A percentile compares a stretch with the other conserved stretches of the same genome.
Evolutionary conservation across 805 yeast species (phyloP).

Genomic region (Wickerhamomyces subpelliculosus): DNA sequence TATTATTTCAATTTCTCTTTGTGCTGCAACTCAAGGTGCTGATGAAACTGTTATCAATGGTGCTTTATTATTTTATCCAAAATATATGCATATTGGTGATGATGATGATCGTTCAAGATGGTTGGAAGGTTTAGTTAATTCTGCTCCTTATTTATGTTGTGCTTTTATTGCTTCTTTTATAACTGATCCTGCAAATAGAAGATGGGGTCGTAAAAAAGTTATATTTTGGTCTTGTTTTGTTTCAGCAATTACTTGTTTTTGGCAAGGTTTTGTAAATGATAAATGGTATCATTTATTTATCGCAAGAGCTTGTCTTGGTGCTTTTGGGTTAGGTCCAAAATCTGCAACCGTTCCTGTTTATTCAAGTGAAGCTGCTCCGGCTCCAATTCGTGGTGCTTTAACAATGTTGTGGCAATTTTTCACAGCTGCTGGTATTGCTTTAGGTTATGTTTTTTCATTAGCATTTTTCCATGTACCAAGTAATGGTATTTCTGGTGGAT

Average conservation of each 20-base stretch:
- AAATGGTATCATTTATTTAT: constrained; percentile 65
- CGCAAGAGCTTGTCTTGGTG: constrained; percentile 57
- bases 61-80: constrained; percentile 57
- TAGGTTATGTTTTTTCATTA: constrained; percentile 59
- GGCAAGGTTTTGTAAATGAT: constrained; percentile 56
- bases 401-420: constrained; percentile 74
- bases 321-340: constrained; percentile 62
- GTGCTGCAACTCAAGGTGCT: constrained; percentile 78
- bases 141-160: constrained; percentile 66
- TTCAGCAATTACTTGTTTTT: constrained; percentile 55
- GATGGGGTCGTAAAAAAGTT: constrained; percentile 57
- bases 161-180: constrained; percentile 56
- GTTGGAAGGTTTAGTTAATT: constrained; percentile 57
- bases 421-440: constrained; percentile 69
- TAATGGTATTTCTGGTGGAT: constrained; percentile 28
- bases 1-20: constrained; percentile 63
- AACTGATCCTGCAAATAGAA: constrained; percentile 50
- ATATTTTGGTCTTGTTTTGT: constrained; percentile 57
- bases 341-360: constrained; percentile 74
- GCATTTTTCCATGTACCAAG: constrained; percentile 52
- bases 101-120: constrained; percentile 44
- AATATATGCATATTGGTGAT: constrained; percentile 42
- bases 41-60: constrained; percentile 74
- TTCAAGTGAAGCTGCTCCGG: constrained; percentile 60
- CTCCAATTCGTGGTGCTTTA: constrained; percentile 55